Conservation (phyloP, 305 asterid species). For the Solanum aculeatissimum region DNA sequence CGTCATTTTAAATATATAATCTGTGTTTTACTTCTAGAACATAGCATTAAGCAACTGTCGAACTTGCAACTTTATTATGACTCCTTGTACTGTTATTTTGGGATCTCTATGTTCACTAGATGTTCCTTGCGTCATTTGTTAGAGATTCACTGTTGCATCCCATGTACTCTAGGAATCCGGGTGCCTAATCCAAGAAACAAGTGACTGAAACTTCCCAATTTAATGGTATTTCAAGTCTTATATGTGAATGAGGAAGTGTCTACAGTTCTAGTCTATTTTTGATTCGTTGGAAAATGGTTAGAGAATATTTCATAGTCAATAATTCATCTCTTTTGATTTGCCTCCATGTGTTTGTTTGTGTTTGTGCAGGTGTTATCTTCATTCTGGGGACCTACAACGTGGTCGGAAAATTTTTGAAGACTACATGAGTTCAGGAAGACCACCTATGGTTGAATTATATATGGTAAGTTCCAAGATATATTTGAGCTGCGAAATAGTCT, state of each 20-base stretch:
- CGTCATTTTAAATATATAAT: not conserved
- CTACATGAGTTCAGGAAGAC: constrained; percentile 51
- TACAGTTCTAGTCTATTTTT: not conserved
- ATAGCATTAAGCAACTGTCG: not conserved
- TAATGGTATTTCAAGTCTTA: not conserved
- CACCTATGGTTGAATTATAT: constrained; percentile 49
- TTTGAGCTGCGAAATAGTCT: not conserved
- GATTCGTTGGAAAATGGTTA: not conserved
- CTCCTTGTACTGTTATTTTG: not conserved
- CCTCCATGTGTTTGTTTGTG: not conserved
- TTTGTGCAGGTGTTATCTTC: constrained; percentile 64
- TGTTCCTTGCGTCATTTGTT: not conserved
- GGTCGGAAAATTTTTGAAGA: constrained; percentile 61
- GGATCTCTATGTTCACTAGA: not conserved
- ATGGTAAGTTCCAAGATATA: constrained; percentile 39
- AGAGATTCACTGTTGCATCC: not conserved
- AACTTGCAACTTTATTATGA: not conserved
- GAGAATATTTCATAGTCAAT: not conserved
- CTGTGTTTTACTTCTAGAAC: not conserved
- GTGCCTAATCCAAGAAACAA: not conserved
- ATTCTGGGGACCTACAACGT: constrained; percentile 63
- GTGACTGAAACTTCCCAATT: not conserved
- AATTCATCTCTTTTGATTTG: not conserved
- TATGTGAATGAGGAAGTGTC: not conserved
- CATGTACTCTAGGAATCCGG: not conserved